Percentiles rank a stretch among this genome's conserved stretches.
Evolutionary conservation across 1,284 basidiomycete species (phyloP).

Genomic region (Coriolopsis trogii): DNA sequence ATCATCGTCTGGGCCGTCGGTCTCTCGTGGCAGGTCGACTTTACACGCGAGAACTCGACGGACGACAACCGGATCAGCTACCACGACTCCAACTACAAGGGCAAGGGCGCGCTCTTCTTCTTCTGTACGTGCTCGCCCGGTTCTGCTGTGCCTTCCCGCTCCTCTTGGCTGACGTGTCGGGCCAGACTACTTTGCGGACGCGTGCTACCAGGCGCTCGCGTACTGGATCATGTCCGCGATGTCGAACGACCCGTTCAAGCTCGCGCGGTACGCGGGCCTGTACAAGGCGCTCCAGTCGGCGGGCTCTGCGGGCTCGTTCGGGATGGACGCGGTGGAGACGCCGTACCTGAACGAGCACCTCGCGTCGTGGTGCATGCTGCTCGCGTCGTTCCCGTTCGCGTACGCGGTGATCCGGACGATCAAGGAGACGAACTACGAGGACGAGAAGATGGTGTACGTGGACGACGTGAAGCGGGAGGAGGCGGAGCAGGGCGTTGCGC

Average conservation of each 20-base stretch:
- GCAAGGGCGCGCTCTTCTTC: slow-evolving; percentile 42
- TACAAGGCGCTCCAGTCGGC: slow-evolving; percentile 46
- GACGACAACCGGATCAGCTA: slow-evolving; percentile 35
- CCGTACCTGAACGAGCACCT: slow-evolving; percentile 44
- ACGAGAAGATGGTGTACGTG: slow-evolving; percentile 38
- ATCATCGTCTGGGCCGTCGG: slow-evolving; percentile 42
- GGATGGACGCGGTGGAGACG: slow-evolving; percentile 49
- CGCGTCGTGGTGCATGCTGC: slow-evolving; percentile 41
- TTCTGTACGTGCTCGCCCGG: slow-evolving; percentile 37
- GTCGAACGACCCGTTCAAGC: slow-evolving; percentile 45
- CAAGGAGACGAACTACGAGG: slow-evolving; percentile 44
- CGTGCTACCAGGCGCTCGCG: slow-evolving; percentile 42
- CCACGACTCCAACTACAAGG: slow-evolving; percentile 34
- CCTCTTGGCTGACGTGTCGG: background rate
- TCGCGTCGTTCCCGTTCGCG: slow-evolving; percentile 41
- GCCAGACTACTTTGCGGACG: slow-evolving; percentile 41
- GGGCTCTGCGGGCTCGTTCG: slow-evolving; percentile 45
- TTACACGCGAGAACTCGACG: slow-evolving; percentile 29
- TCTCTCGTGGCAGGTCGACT: slow-evolving; percentile 41
- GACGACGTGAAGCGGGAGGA: slow-evolving; percentile 31
- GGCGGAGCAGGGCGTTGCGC: slow-evolving; percentile 22
- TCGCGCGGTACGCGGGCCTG: slow-evolving; percentile 46
- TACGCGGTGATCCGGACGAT: slow-evolving; percentile 38
- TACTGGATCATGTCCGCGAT: slow-evolving; percentile 49
- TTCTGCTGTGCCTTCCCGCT: background rate